Conservation (phyloP, 164 flowering plant species). For the Magnolia changhungtana region DNA sequence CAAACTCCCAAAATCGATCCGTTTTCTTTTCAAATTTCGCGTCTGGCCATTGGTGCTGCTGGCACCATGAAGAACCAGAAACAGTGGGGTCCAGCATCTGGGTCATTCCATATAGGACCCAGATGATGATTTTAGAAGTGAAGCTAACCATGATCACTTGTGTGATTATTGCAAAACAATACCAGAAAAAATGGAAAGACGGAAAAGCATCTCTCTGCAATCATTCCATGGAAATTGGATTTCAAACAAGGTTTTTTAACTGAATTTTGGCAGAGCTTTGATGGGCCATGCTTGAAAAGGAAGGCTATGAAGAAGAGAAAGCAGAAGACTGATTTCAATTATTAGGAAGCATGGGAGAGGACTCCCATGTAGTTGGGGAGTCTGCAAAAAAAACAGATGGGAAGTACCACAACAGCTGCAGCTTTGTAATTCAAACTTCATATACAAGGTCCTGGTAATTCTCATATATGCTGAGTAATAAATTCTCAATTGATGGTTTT, state of each 20-base stretch:
- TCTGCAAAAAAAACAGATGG: not conserved
- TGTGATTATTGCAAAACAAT: not conserved
- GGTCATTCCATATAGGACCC: constrained; percentile 22
- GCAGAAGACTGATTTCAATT: not conserved
- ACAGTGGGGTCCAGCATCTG: constrained; percentile 14
- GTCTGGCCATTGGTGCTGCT: constrained; percentile 25
- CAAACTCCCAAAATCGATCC: constrained; percentile 61
- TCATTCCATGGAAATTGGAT: constrained; percentile 4
- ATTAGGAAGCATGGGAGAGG: constrained; percentile 1
- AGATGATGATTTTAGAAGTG: constrained; percentile 25
- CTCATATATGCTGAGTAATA: not conserved
- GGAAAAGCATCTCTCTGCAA: not conserved
- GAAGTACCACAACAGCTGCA: not conserved
- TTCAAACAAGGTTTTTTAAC: not conserved
- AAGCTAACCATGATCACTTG: constrained; percentile 26
- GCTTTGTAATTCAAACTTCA: not conserved
- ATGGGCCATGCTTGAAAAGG: constrained; percentile 1
- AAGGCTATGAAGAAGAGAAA: not conserved
- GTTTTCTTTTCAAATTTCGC: constrained; percentile 55
- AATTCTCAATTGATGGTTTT: not conserved
- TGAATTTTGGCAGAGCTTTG: not conserved
- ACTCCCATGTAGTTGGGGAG: constrained; percentile 2
- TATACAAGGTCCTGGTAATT: not conserved
- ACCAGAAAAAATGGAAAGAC: not conserved
- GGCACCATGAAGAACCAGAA: constrained; percentile 39